phyloP scores from a whole-genome alignment of 768 basidiomycete genomes.

The Rhizopogon vesiculosus region DNA sequence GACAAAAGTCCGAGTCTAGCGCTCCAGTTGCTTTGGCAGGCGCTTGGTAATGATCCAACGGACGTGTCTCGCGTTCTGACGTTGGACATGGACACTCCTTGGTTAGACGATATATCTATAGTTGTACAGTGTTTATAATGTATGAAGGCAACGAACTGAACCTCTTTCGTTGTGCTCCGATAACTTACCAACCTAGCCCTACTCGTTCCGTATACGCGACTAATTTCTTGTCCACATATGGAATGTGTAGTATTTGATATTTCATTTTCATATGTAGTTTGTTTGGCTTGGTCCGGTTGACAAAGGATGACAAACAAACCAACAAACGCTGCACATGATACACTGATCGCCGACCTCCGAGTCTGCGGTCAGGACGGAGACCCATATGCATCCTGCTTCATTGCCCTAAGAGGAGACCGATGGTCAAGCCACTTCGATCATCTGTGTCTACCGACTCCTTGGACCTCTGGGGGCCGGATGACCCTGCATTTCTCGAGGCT shows the following conservation, averaged over 20 bases:
- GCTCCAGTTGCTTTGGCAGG: constrained; percentile 49
- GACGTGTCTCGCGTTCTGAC: constrained; percentile 56
- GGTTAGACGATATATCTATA: constrained; percentile 68
- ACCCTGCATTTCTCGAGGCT: constrained; percentile 47
- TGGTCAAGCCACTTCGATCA: constrained; percentile 1
- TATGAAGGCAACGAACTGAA: not conserved
- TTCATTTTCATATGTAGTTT: constrained; percentile 5
- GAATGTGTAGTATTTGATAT: not conserved
- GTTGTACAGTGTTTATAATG: constrained; percentile 52
- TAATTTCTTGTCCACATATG: not conserved
- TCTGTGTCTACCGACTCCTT: constrained; percentile 33
- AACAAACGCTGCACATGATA: constrained; percentile 7
- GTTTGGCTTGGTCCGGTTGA: constrained; percentile 3
- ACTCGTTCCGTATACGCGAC: too few species aligned
- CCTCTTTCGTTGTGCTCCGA: not conserved
- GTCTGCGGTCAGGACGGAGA: too few species aligned
- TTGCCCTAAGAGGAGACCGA: not conserved
- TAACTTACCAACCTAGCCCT: too few species aligned
- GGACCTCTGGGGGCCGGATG: constrained; percentile 53
- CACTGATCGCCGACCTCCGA: not conserved
- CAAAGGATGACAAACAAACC: constrained; percentile 2
- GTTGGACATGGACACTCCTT: constrained; percentile 57
- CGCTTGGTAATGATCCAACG: constrained; percentile 51
- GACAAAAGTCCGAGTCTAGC: constrained; percentile 35
- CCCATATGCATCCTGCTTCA: not conserved